These are phyloP conservation scores for Cajanus cajan DNA, from an alignment of 306 rosid species.

Conservation along the genomic window DNA sequence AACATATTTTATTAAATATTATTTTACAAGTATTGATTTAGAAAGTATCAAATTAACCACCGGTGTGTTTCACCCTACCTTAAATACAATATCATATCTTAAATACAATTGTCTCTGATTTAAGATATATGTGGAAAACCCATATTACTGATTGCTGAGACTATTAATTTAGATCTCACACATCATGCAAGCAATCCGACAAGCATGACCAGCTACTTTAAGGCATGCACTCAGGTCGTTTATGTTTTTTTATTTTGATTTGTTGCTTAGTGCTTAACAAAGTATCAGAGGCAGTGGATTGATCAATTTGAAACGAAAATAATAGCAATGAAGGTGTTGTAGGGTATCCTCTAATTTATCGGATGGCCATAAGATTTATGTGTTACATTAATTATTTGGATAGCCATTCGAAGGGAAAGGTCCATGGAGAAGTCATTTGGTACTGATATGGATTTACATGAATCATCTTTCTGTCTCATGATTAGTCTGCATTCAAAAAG, in stretches of 20 bases:
- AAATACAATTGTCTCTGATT: too few relatives aligned
- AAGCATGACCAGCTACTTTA: neutral
- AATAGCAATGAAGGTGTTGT: neutral
- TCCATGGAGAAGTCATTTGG: neutral
- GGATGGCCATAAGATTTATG: neutral
- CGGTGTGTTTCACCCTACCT: too few relatives aligned
- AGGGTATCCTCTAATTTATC: constrained; percentile 23
- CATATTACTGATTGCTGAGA: neutral
- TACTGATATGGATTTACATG: constrained; percentile 5
- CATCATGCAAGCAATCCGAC: neutral
- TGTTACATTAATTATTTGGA: constrained; percentile 29
- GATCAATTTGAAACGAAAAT: constrained; percentile 12
- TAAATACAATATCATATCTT: too few relatives aligned
- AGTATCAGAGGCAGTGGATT: neutral
- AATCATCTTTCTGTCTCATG: constrained; percentile 16
- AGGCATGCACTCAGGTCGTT: neutral
- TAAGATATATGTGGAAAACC: too few relatives aligned
- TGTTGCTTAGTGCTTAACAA: constrained; percentile 9
- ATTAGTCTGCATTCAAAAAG: constrained; percentile 29
- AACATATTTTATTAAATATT: too few relatives aligned
- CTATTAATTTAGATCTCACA: neutral
- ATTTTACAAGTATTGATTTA: too few relatives aligned
- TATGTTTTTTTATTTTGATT: neutral
- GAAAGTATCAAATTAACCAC: too few relatives aligned
- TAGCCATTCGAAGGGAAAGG: constrained; percentile 17